Percentiles rank a stretch among this genome's conserved stretches.
Evolutionary conservation across 2,329 filamentous ascomycete genomes (phyloP).

Genomic region (Fusarium pilosicola): DNA sequence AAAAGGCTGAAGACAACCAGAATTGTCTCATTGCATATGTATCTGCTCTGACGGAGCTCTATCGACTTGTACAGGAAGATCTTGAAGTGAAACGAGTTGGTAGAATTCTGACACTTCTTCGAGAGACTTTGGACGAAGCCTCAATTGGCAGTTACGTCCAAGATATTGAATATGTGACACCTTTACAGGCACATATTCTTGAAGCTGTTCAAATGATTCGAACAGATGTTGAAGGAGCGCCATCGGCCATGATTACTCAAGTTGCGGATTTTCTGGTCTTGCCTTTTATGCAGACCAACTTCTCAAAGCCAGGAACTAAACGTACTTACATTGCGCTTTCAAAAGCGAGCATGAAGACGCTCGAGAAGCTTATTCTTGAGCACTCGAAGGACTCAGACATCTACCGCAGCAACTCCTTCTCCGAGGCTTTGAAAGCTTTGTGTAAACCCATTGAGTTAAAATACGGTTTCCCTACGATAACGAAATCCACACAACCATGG

Average conservation of each 20-base stretch:
- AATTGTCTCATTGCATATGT: constrained; percentile 88
- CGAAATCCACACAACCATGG: constrained; percentile 80
- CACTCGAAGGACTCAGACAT: constrained; percentile 73
- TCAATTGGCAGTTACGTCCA: constrained; percentile 73
- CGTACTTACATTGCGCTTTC: constrained; percentile 92
- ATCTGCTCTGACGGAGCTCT: constrained; percentile 78
- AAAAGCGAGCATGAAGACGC: constrained; percentile 79
- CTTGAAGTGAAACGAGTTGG: constrained; percentile 71
- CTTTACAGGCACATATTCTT: constrained; percentile 76
- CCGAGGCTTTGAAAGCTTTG: constrained; percentile 73
- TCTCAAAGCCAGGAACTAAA: constrained; percentile 54
- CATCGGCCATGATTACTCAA: constrained; percentile 74
- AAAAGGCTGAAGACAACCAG: constrained; percentile 72
- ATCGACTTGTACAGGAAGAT: constrained; percentile 74
- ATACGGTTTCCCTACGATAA: constrained; percentile 78
- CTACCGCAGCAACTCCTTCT: constrained; percentile 74
- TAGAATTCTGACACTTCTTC: constrained; percentile 76
- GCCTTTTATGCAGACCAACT: constrained; percentile 64
- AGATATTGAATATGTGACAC: constrained; percentile 78
- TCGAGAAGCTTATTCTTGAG: constrained; percentile 68
- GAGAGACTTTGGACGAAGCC: constrained; percentile 76
- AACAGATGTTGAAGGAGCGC: constrained; percentile 71
- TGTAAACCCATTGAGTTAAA: constrained; percentile 78
- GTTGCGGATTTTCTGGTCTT: constrained; percentile 77
- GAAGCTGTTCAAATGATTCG: constrained; percentile 74